Evolutionary conservation across 441 rosid genomes (phyloP), one percentile per base, ranked within the genome.

Genomic region (Aleurites moluccanus): DNA sequence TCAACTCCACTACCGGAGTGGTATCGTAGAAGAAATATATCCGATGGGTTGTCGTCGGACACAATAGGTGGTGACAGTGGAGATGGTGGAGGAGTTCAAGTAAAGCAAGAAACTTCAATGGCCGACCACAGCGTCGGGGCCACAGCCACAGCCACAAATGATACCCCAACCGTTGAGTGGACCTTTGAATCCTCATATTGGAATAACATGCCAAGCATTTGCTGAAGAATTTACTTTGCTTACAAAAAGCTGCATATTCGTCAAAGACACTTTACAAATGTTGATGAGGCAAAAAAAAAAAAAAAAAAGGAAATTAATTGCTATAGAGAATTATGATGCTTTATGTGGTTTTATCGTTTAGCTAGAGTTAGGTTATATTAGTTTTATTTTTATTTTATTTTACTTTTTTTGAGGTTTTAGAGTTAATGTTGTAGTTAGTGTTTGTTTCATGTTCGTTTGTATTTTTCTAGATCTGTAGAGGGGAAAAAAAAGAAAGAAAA

Each of bases 191-290:
- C 89, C 44, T 75, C 83, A 52, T 64, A 74, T 42, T 86, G 92
- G 91, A 84, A 81, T 74, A 88, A 85, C 83, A 82, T 91, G 92
- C 91, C 96, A 47, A 59, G 87, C 40, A 88, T 91, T 69, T 83
- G 85, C 77, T 85, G 28, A 80, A 33, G 2, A 45, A 38, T 38
- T 2, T 20, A n/a, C 27, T 50, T 25, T 18, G 20, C 9, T 27
- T 28, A 27, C 62, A 23, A 57, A 57, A 57, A 68, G 28, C 16
- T 68, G 63, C 59, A 10, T 57, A 25, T 6, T 44, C 44, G 64
- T 27, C 66, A 44, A 52, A n/a, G 42, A 53, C 18, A 69, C 49
- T 23, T 44, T 15, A 10, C 33, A 21, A 55, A 55, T 50, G 61
- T 50, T 33, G 27, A 21, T 11, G 49, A 4, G 9, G 50, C 8